phyloP scores from a whole-genome alignment of 208 protist species.

The Wallacemonas sp. region DNA sequence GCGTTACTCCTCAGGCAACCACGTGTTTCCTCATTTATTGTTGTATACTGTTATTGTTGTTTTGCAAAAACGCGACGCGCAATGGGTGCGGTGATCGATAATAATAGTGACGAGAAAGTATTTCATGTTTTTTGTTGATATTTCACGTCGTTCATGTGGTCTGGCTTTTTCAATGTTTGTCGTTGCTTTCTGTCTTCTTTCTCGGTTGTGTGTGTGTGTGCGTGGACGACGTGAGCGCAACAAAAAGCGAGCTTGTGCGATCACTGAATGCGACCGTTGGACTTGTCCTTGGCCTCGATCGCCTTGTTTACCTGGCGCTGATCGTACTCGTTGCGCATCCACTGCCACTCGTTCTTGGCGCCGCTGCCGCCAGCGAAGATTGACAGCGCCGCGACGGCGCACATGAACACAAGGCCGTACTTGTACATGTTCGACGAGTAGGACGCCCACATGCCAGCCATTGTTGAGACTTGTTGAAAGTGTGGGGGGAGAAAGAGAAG shows the following conservation, averaged over 20 bases:
- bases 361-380: constrained; percentile 46
- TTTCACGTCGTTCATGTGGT: no score
- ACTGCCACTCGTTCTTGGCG: constrained; percentile 63
- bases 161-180: no score
- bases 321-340: constrained; percentile 57
- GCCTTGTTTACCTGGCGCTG: constrained; percentile 25
- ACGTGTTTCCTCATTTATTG: no score
- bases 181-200: constrained; percentile 7
- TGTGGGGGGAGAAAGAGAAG: neutral
- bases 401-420: constrained; percentile 84
- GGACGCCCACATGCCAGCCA: constrained; percentile 30
- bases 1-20: no score
- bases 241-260: constrained; percentile 6
- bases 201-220: neutral
- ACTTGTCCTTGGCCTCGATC: constrained; percentile 18
- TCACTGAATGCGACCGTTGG: constrained; percentile 12
- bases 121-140: no score
- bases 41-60: no score
- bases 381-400: constrained; percentile 46
- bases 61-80: no score
- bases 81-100: no score
- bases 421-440: constrained; percentile 66
- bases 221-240: neutral
- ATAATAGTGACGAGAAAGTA: no score
- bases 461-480: neutral